Conservation (phyloP, 2,329 filamentous ascomycete species). For the Penicillium sp. region DNA sequence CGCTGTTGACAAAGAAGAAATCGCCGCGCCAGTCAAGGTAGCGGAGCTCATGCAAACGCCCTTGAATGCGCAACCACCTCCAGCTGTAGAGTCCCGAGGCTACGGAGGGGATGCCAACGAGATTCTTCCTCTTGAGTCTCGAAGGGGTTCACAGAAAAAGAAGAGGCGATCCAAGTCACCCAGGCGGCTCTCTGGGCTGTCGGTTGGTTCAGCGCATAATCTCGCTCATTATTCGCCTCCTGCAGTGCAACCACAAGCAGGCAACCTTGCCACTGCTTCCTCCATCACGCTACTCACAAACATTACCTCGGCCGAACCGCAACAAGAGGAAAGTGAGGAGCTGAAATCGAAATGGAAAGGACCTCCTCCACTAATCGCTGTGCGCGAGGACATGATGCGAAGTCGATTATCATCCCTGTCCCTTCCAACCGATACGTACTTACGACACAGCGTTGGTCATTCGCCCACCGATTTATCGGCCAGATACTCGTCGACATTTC, state of each 20-base stretch:
- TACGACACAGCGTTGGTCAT: conserved; percentile 34
- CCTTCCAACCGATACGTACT: conserved; percentile 36
- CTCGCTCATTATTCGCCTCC: conserved; percentile 8
- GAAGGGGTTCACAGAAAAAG: conserved; percentile 15
- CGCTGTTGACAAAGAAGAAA: conserved; percentile 49
- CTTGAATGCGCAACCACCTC: conserved; percentile 53
- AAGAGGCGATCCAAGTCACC: conserved; percentile 18
- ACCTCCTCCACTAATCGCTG: conserved; percentile 56
- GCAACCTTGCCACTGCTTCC: conserved; percentile 1
- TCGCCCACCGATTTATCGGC: conserved; percentile 28
- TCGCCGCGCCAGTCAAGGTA: conserved; percentile 66
- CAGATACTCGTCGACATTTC: conserved; percentile 26
- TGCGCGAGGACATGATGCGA: conserved; percentile 58
- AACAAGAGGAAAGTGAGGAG: conserved; percentile 23
- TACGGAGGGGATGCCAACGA: conserved; percentile 24
- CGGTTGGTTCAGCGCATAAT: conserved; percentile 12
- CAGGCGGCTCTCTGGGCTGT: conserved; percentile 11
- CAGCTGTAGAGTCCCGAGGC: conserved; percentile 33
- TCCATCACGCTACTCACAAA: conserved; percentile 32
- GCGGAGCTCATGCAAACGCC: conserved; percentile 69
- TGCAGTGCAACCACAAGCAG: conserved; percentile 14
- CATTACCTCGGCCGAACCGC: conserved; percentile 20
- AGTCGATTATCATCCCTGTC: conserved; percentile 45
- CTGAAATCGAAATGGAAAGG: conserved; percentile 32
- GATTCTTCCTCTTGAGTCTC: conserved; percentile 20